These are phyloP conservation scores for Entophlyctis luteolus DNA, from an alignment of 192 early-diverging fungal genomes.

Conservation along the genomic window DNA sequence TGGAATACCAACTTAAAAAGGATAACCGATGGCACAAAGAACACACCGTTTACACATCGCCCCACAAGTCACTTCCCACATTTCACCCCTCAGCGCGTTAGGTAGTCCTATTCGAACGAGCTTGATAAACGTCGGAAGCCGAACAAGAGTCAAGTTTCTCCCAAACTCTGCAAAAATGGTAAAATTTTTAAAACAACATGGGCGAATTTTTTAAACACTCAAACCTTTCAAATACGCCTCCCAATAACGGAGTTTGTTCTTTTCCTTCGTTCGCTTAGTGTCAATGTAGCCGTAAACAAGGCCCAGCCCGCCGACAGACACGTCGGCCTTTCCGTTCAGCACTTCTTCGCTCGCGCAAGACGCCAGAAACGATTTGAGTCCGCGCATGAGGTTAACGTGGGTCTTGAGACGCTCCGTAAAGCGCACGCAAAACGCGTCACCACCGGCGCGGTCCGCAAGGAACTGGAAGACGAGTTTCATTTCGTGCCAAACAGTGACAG, in stretches of 20 bases:
- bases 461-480: slow-evolving; percentile 83
- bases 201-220: neutral
- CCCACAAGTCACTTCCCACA: slow-evolving; percentile 90
- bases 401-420: slow-evolving; percentile 68
- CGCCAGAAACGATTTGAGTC: slow-evolving; percentile 68
- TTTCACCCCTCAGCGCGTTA: slow-evolving; percentile 81
- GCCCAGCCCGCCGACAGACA: slow-evolving; percentile 60
- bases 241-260: slow-evolving; percentile 72
- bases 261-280: slow-evolving; percentile 63
- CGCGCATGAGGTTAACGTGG: slow-evolving; percentile 73
- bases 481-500: slow-evolving; percentile 88
- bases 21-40: neutral
- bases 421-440: slow-evolving; percentile 78
- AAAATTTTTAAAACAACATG: neutral
- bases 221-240: slow-evolving; percentile 68
- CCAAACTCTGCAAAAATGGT: slow-evolving; percentile 63
- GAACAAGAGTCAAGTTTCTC: slow-evolving; percentile 80
- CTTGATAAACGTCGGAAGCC: slow-evolving; percentile 77
- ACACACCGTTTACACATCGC: slow-evolving; percentile 71
- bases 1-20: neutral
- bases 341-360: slow-evolving; percentile 83
- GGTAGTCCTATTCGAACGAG: slow-evolving; percentile 88
- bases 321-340: slow-evolving; percentile 52
- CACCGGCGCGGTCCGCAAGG: slow-evolving; percentile 55
- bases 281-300: slow-evolving; percentile 72